Base-by-base conservation (phyloP, 352 stramenopile species). In the Globisporangium abappressorium region DNA sequence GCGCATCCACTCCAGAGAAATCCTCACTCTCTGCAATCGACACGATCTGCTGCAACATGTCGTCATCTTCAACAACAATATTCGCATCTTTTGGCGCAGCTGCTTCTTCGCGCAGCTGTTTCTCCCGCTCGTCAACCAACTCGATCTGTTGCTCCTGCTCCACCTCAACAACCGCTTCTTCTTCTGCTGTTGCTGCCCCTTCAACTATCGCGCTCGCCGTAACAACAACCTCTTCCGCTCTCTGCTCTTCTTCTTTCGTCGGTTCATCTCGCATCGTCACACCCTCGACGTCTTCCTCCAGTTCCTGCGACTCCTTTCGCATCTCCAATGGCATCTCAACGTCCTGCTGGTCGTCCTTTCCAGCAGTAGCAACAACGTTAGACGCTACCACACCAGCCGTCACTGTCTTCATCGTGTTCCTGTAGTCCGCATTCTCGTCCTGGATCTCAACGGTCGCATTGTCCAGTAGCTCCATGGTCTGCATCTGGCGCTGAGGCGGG, bases 401-500 rank as follows among this genome's bases (percentile, higher is more conserved):
- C 8, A 30, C 30, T 30, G 4, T 2, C 3, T 34, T 15, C 30
- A 18, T 33, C 3, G 1, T 9, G 14, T 46, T 64, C 2, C 14
- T 14, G 1, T 18, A 47, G 3, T 33, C 22, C 9, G 26, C 56
- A 6, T 59, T 49, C 56, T 58, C 30, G 64, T 69, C 7, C 3
- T 43, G n/a, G 2, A n/a, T 2, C 7, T 20, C 64, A 64, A 69
- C 55, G 41, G 56, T 51, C 43, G 55, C 64, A 18, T 64, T 57
- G 20, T 38, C 41, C 12, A 34, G 60, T 30, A 65, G 9, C n/a
- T 33, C 15, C 47, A 49, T 59, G n/a, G n/a, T 46, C 15, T 41
- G 41, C 43, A 24, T 18, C 24, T n/a, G 28, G 18, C 34, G 55
- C 14, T 38, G 55, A 22, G 43, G 43, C 2, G 18, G 20, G 18